Base-by-base conservation (phyloP, 257 asterid genomes). In the Salvia miltiorrhiza region DNA sequence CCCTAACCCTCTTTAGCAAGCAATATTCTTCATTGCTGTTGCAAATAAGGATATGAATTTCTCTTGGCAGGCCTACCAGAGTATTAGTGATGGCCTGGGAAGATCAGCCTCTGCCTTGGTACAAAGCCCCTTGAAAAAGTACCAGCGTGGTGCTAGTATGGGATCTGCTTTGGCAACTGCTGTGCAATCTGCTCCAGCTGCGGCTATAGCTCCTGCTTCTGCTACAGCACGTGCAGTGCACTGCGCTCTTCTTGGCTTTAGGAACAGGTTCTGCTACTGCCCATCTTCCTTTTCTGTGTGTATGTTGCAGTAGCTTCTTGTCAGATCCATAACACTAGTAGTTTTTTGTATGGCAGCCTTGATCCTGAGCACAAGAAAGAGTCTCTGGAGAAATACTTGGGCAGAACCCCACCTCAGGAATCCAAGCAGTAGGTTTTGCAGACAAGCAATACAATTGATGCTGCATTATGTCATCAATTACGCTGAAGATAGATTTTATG, bases 191-290 rank as follows among this genome's bases (percentile, higher is more conserved):
- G 90, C 92, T 75, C 99, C 99, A 60, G 93, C 87, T 24, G 99
- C 99, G 68, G 99, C 95, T 28, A 77, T 94, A 47, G 96, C 99
- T 81, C 99, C 97, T 14, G 96, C 95, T 77, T 79, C 97, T 77
- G 97, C 95, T 71, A 74, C 95, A 77, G 96, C 84, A 66, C 90
- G 90, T 35, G 99, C 99, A 35, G 54, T 89, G 68, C 95, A 89
- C 77, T 91, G 80, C 76, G 89, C 97, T 71, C 84, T 94, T 82
- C 88, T 94, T 75, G 99, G 99, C 62, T 77, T 89, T 75, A 83
- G 97, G 75, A 94, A 94, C 85, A 89, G 97, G 97, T 91, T 44
- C 23, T 17, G 44, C 66, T 76, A 77, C 53, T 45, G 3, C 23
- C 30, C 24, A 17, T 24, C 57, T 16, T 11, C 48, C 16, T 16